Conservation (phyloP, 305 asterid genomes). For the Plantago lanceolata region DNA sequence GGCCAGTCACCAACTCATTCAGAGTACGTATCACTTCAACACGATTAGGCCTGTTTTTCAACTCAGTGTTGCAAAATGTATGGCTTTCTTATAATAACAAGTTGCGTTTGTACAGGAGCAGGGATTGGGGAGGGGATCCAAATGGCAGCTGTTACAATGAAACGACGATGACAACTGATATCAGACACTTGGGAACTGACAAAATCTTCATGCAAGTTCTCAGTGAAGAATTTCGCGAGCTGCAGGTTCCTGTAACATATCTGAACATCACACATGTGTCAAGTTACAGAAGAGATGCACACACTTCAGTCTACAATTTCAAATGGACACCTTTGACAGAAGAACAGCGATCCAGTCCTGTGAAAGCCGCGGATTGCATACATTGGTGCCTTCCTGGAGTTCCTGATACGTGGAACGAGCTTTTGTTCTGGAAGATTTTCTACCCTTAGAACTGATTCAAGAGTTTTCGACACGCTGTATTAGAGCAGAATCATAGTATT, state of each 20-base stretch:
- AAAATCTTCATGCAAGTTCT: slow-evolving; percentile 18
- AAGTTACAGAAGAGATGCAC: slow-evolving; percentile 42
- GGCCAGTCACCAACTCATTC: slow-evolving; percentile 42
- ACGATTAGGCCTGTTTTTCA: not conserved
- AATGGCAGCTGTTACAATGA: slow-evolving; percentile 44
- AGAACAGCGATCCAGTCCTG: slow-evolving; percentile 30
- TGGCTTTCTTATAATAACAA: not conserved
- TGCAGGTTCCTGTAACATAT: slow-evolving; percentile 33
- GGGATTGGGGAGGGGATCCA: slow-evolving; percentile 34
- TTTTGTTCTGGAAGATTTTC: slow-evolving; percentile 37
- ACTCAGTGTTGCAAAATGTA: not conserved
- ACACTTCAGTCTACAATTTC: slow-evolving; percentile 37
- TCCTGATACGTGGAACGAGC: slow-evolving; percentile 48
- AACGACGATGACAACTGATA: slow-evolving; percentile 31
- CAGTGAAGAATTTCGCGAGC: slow-evolving; percentile 24
- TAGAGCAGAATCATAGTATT: too few relatives aligned
- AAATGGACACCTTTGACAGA: slow-evolving; percentile 24
- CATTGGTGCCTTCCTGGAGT: slow-evolving; percentile 56
- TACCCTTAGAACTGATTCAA: slow-evolving; percentile 24
- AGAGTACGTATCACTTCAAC: slow-evolving; percentile 20
- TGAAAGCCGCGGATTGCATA: slow-evolving; percentile 40
- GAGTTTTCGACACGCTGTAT: too few relatives aligned
- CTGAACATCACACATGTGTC: slow-evolving; percentile 41
- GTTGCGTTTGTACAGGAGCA: slow-evolving; percentile 28
- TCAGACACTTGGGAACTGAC: slow-evolving; percentile 19